These are phyloP conservation scores for Nemania sp. DNA, from an alignment of 2,329 filamentous ascomycete genomes.

Conservation along the genomic window DNA sequence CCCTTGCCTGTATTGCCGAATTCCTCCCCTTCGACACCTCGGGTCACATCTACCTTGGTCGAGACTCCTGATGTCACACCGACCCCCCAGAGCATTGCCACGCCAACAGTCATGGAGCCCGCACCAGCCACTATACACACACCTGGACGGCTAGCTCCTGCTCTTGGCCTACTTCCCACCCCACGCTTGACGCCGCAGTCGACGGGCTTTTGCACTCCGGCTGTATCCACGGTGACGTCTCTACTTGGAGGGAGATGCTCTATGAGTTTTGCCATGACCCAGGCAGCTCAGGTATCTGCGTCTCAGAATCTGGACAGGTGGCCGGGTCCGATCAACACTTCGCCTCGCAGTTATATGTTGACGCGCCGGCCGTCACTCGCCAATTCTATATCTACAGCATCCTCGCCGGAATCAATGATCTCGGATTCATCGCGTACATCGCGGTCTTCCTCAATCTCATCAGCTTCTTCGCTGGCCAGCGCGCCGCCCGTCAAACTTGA, in stretches of 20 bases:
- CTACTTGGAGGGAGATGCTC: constrained; percentile 55
- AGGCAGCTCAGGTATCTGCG: constrained; percentile 51
- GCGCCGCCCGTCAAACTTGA: constrained; percentile 63
- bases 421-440: constrained; percentile 65
- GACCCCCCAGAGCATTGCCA: constrained; percentile 46
- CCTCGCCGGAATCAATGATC: constrained; percentile 69
- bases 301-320: constrained; percentile 58
- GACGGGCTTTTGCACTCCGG: constrained; percentile 62
- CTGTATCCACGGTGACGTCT: constrained; percentile 57
- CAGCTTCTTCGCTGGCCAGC: constrained; percentile 62
- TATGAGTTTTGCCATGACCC: constrained; percentile 64
- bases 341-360: constrained; percentile 54
- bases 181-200: constrained; percentile 61
- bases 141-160: constrained; percentile 53
- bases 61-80: constrained; percentile 47
- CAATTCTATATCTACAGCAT: constrained; percentile 64
- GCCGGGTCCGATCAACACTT: constrained; percentile 51
- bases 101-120: constrained; percentile 56
- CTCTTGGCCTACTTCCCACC: constrained; percentile 60
- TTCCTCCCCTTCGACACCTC: constrained; percentile 49
- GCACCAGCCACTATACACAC: constrained; percentile 47
- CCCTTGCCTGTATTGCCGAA: constrained; percentile 46
- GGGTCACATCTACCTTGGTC: constrained; percentile 40
- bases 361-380: constrained; percentile 65
- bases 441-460: constrained; percentile 67